Conservation (phyloP, 2,329 filamentous ascomycete genomes). For the Pyrenophora teres region DNA sequence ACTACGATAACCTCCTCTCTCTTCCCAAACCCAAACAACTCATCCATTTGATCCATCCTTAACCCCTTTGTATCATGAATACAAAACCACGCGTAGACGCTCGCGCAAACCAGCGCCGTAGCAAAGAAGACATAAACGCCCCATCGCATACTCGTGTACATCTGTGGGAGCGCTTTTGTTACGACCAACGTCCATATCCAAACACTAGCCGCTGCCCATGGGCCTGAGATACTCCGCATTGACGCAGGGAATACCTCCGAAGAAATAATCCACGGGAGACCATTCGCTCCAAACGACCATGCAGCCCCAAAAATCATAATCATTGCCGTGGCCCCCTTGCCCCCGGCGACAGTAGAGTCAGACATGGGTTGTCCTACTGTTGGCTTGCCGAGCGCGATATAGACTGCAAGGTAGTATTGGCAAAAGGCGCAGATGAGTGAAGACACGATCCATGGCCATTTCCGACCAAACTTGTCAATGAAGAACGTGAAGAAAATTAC, state of each 20-base stretch:
- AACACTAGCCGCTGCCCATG: constrained; percentile 44
- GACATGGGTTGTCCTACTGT: constrained; percentile 34
- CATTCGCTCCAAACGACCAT: constrained; percentile 50
- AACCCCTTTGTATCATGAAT: constrained; percentile 49
- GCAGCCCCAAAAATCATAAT: constrained; percentile 49
- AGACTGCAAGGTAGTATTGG: constrained; percentile 47
- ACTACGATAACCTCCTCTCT: constrained; percentile 11
- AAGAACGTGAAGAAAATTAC: constrained; percentile 48
- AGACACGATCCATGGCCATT: constrained; percentile 47
- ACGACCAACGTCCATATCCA: constrained; percentile 50
- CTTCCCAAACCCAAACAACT: constrained; percentile 41
- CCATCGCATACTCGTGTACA: constrained; percentile 49
- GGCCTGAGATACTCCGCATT: constrained; percentile 47
- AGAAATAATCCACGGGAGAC: constrained; percentile 52
- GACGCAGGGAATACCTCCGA: constrained; percentile 51
- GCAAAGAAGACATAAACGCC: constrained; percentile 51
- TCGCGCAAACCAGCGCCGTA: constrained; percentile 42
- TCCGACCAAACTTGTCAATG: constrained; percentile 45
- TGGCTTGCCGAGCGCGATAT: constrained; percentile 45
- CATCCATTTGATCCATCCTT: constrained; percentile 47
- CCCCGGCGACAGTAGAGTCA: constrained; percentile 42
- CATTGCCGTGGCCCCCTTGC: constrained; percentile 47
- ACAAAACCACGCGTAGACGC: constrained; percentile 48
- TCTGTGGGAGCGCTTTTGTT: constrained; percentile 49
- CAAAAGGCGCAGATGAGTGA: constrained; percentile 44